phyloP scores from a whole-genome alignment of 176 grass and related monocot genomes.

The Typha latifolia region DNA sequence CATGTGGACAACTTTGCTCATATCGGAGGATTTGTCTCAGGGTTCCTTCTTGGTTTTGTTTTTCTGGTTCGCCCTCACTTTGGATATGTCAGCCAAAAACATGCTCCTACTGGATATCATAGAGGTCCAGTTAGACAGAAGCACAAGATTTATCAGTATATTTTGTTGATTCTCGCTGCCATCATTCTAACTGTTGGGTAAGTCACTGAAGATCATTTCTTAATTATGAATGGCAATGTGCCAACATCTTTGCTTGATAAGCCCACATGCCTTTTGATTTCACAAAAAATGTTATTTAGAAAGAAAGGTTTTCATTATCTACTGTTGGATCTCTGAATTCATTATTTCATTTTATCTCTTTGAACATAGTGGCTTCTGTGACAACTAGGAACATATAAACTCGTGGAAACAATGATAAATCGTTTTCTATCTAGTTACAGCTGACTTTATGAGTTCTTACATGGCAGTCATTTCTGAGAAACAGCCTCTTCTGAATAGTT shows the following conservation, averaged over 20 bases:
- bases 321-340: neutral
- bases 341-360: too few relatives aligned
- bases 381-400: too few relatives aligned
- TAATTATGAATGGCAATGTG: neutral
- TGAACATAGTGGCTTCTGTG: too few relatives aligned
- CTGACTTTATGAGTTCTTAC: too few relatives aligned
- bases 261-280: too few relatives aligned
- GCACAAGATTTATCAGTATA: slow-evolving; percentile 67
- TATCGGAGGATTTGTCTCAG: slow-evolving; percentile 78
- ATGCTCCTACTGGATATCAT: slow-evolving; percentile 18
- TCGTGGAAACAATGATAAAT: too few relatives aligned
- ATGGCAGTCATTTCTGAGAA: too few relatives aligned
- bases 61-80: slow-evolving; percentile 67
- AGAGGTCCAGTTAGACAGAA: slow-evolving; percentile 25
- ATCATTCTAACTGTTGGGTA: slow-evolving; percentile 46
- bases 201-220: neutral
- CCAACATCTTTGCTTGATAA: too few relatives aligned
- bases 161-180: slow-evolving; percentile 51
- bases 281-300: too few relatives aligned
- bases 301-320: neutral
- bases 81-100: slow-evolving; percentile 44
- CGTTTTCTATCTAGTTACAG: too few relatives aligned
- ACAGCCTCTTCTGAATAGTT: too few relatives aligned
- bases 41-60: slow-evolving; percentile 86
- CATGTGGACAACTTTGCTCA: slow-evolving; percentile 92